Conservation (phyloP, 495 filamentous ascomycete species). For the Penicillium cinerascens region DNA sequence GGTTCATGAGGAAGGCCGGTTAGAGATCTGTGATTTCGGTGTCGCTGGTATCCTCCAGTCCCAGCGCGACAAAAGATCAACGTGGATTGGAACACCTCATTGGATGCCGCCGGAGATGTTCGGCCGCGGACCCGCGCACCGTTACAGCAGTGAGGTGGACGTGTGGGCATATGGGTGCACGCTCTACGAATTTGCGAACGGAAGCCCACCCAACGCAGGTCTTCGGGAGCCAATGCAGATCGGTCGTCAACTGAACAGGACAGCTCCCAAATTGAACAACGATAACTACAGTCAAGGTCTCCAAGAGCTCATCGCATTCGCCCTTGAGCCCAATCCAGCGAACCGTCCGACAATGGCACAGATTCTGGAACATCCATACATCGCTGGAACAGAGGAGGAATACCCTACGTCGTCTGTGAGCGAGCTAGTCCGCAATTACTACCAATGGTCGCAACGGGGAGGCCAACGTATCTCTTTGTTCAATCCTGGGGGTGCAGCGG, state of each 20-base stretch:
- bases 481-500: slow-evolving; percentile 67
- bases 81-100: slow-evolving; percentile 90
- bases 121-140: slow-evolving; percentile 37
- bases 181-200: slow-evolving; percentile 86
- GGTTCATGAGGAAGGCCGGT: slow-evolving; percentile 77
- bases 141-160: slow-evolving; percentile 71
- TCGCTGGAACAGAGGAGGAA: slow-evolving; percentile 54
- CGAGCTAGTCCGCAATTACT: slow-evolving; percentile 77
- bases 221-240: slow-evolving; percentile 52
- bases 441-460: slow-evolving; percentile 79
- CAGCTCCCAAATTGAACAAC: slow-evolving; percentile 64
- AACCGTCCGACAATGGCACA: slow-evolving; percentile 64
- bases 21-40: slow-evolving; percentile 95
- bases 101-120: slow-evolving; percentile 97
- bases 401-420: slow-evolving; percentile 67
- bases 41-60: slow-evolving; percentile 85
- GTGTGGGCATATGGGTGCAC: slow-evolving; percentile 96
- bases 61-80: slow-evolving; percentile 79
- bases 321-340: slow-evolving; percentile 69
- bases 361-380: slow-evolving; percentile 45
- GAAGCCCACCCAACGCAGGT: slow-evolving; percentile 66
- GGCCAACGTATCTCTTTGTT: slow-evolving; percentile 84
- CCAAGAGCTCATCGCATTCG: slow-evolving; percentile 73
- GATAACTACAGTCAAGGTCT: slow-evolving; percentile 70
- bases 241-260: slow-evolving; percentile 58